These are phyloP conservation scores for Excoecaria agallocha DNA, from an alignment of 345 rosid species.

Conservation along the genomic window DNA sequence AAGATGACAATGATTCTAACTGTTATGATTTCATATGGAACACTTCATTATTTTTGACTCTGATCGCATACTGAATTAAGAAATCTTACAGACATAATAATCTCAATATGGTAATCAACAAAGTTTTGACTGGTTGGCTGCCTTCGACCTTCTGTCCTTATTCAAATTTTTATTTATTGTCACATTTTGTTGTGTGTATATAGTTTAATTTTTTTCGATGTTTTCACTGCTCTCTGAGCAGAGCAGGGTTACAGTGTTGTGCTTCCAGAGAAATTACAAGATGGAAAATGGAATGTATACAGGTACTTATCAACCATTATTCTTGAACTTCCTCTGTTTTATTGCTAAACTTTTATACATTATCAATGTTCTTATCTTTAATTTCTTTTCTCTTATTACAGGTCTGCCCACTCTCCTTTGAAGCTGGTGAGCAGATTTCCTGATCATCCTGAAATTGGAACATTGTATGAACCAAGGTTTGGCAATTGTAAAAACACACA, in stretches of 20 bases:
- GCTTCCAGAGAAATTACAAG: conserved; percentile 88
- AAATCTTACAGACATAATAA: background rate
- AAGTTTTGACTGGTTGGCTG: background rate
- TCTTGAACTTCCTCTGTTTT: background rate
- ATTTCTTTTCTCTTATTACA: conserved; percentile 19
- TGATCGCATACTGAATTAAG: background rate
- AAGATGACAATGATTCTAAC: no score
- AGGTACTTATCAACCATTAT: conserved; percentile 40
- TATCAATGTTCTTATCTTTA: background rate
- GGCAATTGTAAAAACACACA: no score
- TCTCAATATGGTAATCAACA: background rate
- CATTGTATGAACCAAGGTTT: conserved; percentile 90
- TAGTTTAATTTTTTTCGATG: conserved; percentile 11
- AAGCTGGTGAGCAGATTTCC: conserved; percentile 73
- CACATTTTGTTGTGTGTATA: conserved; percentile 1
- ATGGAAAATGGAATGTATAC: conserved; percentile 93
- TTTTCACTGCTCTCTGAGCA: conserved; percentile 33
- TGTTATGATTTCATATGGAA: background rate
- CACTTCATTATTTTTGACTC: background rate
- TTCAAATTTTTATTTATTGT: background rate
- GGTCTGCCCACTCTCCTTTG: conserved; percentile 81
- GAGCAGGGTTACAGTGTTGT: conserved; percentile 85
- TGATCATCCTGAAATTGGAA: conserved; percentile 80
- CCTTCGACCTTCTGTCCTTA: background rate
- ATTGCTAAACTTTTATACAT: background rate